A percentile compares a stretch with the other conserved stretches of the same genome.
Conservation (phyloP, 164 flowering plant species). For the Chimonanthus salicifolius region DNA sequence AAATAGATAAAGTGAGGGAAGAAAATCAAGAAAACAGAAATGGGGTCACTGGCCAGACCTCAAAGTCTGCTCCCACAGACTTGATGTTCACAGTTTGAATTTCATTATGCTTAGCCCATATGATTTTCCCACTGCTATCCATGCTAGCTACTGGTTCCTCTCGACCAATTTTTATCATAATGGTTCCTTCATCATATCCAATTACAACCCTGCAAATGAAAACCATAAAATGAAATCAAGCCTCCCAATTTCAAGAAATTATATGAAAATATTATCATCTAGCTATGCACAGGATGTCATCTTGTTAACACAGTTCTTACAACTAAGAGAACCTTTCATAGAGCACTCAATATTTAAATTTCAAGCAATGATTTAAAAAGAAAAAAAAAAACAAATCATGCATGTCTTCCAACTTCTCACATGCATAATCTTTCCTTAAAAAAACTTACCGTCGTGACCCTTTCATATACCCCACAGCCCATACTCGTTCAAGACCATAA, state of each 20-base stretch:
- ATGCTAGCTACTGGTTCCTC: slow-evolving; percentile 97
- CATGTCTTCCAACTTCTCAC: neutral
- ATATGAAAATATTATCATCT: neutral
- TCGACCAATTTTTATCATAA: slow-evolving; percentile 89
- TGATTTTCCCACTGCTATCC: slow-evolving; percentile 95
- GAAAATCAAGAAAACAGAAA: neutral
- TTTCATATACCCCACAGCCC: slow-evolving; percentile 87
- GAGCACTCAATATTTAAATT: no score
- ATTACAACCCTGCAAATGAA: slow-evolving; percentile 60
- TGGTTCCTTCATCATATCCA: slow-evolving; percentile 97
- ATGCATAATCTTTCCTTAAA: neutral
- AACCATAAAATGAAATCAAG: neutral
- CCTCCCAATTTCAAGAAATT: neutral
- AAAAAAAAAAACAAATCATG: no score
- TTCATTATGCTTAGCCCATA: slow-evolving; percentile 98
- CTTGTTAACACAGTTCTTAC: no score
- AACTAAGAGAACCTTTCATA: no score
- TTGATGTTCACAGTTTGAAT: slow-evolving; percentile 96
- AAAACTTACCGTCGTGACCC: slow-evolving; percentile 67
- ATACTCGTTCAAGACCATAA: slow-evolving; percentile 91
- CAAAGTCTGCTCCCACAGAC: slow-evolving; percentile 90
- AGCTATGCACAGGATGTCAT: neutral
- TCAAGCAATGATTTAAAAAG: no score
- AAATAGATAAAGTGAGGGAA: neutral
- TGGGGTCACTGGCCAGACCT: slow-evolving; percentile 42